Conservation (phyloP, 1,284 basidiomycete species). For the Cronartium ribicola region DNA sequence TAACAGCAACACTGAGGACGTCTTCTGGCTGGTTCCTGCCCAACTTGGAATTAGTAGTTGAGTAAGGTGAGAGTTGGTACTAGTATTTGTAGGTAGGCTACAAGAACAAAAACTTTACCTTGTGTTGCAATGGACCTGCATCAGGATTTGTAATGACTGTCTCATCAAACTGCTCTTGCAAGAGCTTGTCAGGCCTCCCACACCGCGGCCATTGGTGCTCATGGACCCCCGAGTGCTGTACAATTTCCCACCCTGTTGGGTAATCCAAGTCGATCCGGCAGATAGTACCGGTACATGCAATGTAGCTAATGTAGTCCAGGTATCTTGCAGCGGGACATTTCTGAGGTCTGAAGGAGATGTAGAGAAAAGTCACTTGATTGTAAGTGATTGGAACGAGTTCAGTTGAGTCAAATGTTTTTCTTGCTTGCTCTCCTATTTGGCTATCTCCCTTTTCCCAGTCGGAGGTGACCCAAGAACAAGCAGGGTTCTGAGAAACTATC, state of each 20-base stretch:
- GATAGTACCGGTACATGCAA: background rate
- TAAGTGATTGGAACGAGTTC: background rate
- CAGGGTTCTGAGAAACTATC: background rate
- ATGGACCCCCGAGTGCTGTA: background rate
- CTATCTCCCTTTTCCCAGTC: background rate
- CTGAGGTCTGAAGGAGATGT: background rate
- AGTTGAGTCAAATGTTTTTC: background rate
- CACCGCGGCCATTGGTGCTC: background rate
- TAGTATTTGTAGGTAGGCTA: no score
- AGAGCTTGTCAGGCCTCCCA: background rate
- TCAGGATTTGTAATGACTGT: background rate
- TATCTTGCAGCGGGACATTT: background rate
- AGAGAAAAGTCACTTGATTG: background rate
- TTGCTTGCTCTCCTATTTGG: background rate
- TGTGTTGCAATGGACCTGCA: background rate
- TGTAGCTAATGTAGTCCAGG: background rate
- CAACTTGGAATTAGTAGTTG: no score
- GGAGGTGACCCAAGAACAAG: background rate
- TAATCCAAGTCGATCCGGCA: background rate
- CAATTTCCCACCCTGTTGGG: background rate
- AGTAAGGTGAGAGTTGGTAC: no score
- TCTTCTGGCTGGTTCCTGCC: no score
- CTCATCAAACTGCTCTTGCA: background rate
- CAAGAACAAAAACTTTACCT: no score
- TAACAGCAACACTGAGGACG: no score